Base-by-base conservation (phyloP, 2,329 filamentous ascomycete genomes). In the Exophiala oligosperma region DNA sequence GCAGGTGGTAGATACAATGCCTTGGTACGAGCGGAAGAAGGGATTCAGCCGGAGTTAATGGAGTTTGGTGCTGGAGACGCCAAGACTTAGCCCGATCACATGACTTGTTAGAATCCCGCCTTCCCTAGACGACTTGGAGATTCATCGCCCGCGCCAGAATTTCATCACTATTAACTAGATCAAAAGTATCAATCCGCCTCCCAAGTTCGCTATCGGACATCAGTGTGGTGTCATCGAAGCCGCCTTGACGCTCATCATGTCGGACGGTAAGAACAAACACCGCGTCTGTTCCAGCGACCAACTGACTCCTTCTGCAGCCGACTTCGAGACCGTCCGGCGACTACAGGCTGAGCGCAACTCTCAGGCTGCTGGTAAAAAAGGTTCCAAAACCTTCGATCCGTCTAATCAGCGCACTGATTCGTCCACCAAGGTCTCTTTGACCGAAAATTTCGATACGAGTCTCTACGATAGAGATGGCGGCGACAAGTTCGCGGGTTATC, bases 281-380 rank as follows among this genome's bases (percentile, higher is more conserved):
- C 2, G 24, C n/a, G 21, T 24, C 26, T 14, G 12, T 26, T 5
- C n/a, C 6, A 17, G 21, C 8, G 6, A 2, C 32, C 26, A 21
- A 29, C 61, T 63, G 90, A 97, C 81, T 97, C 97, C 80, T 97
- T 97, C 75, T 97, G 92, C 67, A 99, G 88, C 89, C 76, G 91
- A 95, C 76, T 94, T 96, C 77, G 90, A 94, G 72, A 84, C 87
- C 71, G 89, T 96, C 76, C 87, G 87, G 77, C 89, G 87, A 81
- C 88, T 93, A 73, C 92, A 96, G 81, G 88, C 89, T 76, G 92
- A 96, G 88, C 91, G 92, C 74, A 96, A 96, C 77, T 88, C 89
- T 74, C 82, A 84, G 69, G 84, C 89, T 69, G 85, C 87, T 70
- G 82, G 74, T 66, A 94, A 91, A 81, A 92, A 92, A 80, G 87